Percentiles rank a stretch among this genome's conserved stretches.
phyloP scores from a whole-genome alignment of 2,329 filamentous ascomycete genomes.

The Zarea fungicola region DNA sequence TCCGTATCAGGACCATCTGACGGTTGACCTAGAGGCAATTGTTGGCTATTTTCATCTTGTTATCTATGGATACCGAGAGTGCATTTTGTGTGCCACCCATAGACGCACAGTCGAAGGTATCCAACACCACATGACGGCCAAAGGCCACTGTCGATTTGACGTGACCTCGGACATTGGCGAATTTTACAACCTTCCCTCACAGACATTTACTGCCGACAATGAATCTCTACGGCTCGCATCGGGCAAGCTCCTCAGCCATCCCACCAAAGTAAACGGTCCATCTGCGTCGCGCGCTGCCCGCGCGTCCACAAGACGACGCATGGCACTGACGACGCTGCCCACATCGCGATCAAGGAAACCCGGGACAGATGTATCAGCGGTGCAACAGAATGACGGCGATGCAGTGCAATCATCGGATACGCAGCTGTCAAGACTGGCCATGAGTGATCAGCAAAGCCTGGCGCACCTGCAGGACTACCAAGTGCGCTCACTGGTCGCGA shows the following conservation, averaged over 20 bases:
- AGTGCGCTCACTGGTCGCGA: conserved; percentile 17
- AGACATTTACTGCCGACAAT: conserved; percentile 12
- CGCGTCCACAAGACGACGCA: neutral
- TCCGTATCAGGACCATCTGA: conserved; percentile 32
- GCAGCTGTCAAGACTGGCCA: conserved; percentile 15
- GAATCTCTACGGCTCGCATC: conserved; percentile 29
- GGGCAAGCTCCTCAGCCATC: conserved; percentile 29
- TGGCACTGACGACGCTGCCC: neutral
- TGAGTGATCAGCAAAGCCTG: conserved; percentile 17
- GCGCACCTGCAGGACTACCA: conserved; percentile 17
- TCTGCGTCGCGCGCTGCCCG: neutral
- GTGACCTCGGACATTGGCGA: conserved; percentile 34
- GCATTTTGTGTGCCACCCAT: conserved; percentile 43
- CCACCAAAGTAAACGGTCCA: neutral
- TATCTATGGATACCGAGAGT: conserved; percentile 45
- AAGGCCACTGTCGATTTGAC: conserved; percentile 44
- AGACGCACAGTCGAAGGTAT: conserved; percentile 38
- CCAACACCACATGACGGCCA: conserved; percentile 47
- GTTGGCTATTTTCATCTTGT: conserved; percentile 44
- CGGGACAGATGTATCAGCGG: neutral
- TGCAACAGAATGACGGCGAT: neutral
- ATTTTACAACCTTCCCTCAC: conserved; percentile 29
- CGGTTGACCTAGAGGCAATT: conserved; percentile 41
- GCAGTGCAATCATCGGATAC: neutral
- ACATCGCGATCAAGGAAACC: neutral